Evolutionary conservation across 2,329 filamentous ascomycete species (phyloP).

Genomic region (Penicillium sp.): DNA sequence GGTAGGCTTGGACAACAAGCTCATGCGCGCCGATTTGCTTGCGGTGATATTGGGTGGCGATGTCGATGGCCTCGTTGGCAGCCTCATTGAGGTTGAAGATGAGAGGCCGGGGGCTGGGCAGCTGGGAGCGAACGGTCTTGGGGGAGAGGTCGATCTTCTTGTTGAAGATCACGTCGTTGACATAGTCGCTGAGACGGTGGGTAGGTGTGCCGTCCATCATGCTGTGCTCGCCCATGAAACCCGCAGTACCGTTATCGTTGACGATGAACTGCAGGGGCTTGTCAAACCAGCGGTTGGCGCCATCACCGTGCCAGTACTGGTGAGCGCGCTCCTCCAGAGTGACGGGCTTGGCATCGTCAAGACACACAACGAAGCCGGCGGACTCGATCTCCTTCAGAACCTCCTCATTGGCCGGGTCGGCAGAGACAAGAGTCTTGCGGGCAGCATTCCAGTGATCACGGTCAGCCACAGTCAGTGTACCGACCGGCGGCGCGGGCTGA

Average conservation of each 20-base stretch:
- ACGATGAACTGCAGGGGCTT: conserved; percentile 97
- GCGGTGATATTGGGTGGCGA: conserved; percentile 74
- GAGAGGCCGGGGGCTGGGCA: conserved; percentile 76
- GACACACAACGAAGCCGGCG: conserved; percentile 84
- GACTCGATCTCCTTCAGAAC: conserved; percentile 80
- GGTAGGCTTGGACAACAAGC: conserved; percentile 89
- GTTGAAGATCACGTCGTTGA: conserved; percentile 87
- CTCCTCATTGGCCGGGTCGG: conserved; percentile 74
- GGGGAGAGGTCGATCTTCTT: conserved; percentile 91
- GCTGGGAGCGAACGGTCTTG: conserved; percentile 71
- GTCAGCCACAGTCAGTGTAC: conserved; percentile 85
- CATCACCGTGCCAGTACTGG: conserved; percentile 98
- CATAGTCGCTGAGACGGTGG: conserved; percentile 90
- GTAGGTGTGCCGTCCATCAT: conserved; percentile 99
- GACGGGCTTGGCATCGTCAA: conserved; percentile 86
- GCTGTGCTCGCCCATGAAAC: conserved; percentile 97
- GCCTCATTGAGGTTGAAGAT: conserved; percentile 75
- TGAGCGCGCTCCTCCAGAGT: conserved; percentile 93
- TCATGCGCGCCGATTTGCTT: conserved; percentile 83
- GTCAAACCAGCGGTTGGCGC: conserved; percentile 94
- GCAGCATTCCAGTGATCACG: conserved; percentile 90
- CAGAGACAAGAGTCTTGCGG: conserved; percentile 69
- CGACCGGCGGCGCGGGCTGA: conserved; percentile 69
- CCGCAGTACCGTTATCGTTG: conserved; percentile 95
- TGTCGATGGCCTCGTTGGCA: conserved; percentile 73